phyloP scores from a whole-genome alignment of 106 monocot genomes.

The Dendrobium catenatum region DNA sequence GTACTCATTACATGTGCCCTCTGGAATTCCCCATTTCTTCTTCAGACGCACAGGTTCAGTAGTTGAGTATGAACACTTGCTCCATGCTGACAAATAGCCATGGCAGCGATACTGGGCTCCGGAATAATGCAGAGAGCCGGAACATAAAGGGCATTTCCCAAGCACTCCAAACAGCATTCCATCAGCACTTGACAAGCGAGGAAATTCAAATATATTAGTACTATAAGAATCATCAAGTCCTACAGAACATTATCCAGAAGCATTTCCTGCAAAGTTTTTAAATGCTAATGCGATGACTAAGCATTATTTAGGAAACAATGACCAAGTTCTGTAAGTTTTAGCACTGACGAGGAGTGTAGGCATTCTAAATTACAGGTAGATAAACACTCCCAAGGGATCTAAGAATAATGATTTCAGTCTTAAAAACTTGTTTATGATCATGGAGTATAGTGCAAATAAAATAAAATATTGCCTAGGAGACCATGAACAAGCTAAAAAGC shows the following conservation, averaged over 20 bases:
- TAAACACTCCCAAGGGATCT: too few species aligned
- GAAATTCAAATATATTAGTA: background rate
- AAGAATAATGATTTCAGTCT: too few species aligned
- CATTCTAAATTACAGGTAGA: too few species aligned
- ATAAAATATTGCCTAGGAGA: too few species aligned
- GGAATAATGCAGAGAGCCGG: slow-evolving; percentile 67
- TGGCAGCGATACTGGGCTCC: slow-evolving; percentile 67
- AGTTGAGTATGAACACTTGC: slow-evolving; percentile 84
- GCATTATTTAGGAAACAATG: background rate
- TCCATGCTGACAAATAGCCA: slow-evolving; percentile 93
- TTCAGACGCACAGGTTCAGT: slow-evolving; percentile 58
- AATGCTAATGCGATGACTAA: background rate
- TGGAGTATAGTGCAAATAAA: too few species aligned
- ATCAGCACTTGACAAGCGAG: slow-evolving; percentile 65
- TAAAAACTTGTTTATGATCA: too few species aligned
- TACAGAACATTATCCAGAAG: background rate
- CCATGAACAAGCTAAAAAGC: too few species aligned
- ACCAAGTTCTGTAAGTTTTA: too few species aligned
- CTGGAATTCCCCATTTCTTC: slow-evolving; percentile 82
- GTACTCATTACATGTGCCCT: slow-evolving; percentile 61
- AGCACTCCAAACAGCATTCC: slow-evolving; percentile 94
- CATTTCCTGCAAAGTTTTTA: background rate
- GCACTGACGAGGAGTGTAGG: too few species aligned
- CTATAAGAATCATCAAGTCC: background rate
- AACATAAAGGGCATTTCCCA: slow-evolving; percentile 73